Percentiles rank a stretch among this genome's conserved stretches.
phyloP scores from a whole-genome alignment of 2,329 filamentous ascomycete genomes.

The Huntiella savannae region DNA sequence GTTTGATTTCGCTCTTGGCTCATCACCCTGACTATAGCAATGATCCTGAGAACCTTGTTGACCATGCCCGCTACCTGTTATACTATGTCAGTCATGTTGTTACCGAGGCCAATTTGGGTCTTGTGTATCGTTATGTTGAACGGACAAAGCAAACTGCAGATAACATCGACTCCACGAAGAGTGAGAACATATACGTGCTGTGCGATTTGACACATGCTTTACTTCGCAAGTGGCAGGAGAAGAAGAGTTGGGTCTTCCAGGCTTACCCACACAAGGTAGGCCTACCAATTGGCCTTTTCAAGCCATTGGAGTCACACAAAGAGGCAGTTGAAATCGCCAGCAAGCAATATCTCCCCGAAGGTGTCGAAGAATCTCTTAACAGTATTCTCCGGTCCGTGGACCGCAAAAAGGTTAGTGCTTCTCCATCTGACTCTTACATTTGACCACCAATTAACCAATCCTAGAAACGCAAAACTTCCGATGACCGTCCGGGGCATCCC shows the following conservation, averaged over 20 bases:
- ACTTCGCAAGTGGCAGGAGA: slow-evolving; percentile 70
- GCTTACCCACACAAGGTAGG: slow-evolving; percentile 66
- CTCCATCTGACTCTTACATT: neutral
- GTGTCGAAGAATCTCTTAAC: slow-evolving; percentile 58
- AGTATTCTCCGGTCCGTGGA: slow-evolving; percentile 45
- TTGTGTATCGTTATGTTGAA: slow-evolving; percentile 85
- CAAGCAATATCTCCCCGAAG: slow-evolving; percentile 66
- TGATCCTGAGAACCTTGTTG: slow-evolving; percentile 47
- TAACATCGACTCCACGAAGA: slow-evolving; percentile 46
- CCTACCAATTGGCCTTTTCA: slow-evolving; percentile 62
- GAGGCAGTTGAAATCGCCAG: slow-evolving; percentile 71
- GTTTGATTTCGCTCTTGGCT: slow-evolving; percentile 71
- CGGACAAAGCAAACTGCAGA: slow-evolving; percentile 81
- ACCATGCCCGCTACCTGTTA: slow-evolving; percentile 74
- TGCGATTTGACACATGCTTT: slow-evolving; percentile 72
- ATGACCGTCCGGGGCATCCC: slow-evolving; percentile 28
- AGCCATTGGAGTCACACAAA: slow-evolving; percentile 53
- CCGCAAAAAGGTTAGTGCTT: slow-evolving; percentile 42
- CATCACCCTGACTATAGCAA: slow-evolving; percentile 79
- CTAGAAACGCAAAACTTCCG: slow-evolving; percentile 37
- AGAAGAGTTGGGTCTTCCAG: slow-evolving; percentile 70
- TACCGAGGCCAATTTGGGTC: slow-evolving; percentile 66
- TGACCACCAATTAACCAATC: neutral
- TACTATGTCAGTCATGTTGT: slow-evolving; percentile 75
- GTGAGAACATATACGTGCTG: slow-evolving; percentile 64